Conservation (phyloP, 163 green algal species). For the Scenedesmus sp. region DNA sequence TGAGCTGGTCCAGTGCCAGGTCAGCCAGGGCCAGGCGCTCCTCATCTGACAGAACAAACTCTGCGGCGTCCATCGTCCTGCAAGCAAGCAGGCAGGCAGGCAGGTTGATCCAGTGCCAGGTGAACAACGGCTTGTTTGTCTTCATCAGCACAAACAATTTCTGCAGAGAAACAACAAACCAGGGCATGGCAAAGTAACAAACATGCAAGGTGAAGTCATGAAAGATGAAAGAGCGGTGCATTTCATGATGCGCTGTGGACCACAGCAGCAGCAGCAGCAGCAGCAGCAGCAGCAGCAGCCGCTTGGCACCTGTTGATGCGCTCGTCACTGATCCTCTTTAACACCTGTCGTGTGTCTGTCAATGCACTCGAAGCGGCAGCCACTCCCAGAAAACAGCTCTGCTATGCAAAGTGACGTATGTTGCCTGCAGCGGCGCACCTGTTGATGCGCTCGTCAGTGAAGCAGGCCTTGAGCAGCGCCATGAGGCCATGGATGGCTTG, state of each 20-base stretch:
- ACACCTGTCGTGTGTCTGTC: too few species aligned
- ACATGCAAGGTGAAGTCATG: too few species aligned
- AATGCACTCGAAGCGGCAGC: too few species aligned
- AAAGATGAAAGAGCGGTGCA: too few species aligned
- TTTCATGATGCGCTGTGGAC: too few species aligned
- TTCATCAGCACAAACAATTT: too few species aligned
- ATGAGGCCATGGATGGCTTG: not conserved
- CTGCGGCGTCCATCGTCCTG: slow-evolving; percentile 44
- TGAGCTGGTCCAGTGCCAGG: not conserved
- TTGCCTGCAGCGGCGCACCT: not conserved
- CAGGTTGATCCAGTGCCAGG: too few species aligned
- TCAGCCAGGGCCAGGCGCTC: slow-evolving; percentile 17
- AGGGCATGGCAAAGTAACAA: too few species aligned
- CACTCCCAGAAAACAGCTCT: too few species aligned
- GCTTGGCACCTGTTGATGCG: slow-evolving; percentile 14
- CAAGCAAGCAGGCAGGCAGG: not conserved
- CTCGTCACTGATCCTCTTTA: not conserved
- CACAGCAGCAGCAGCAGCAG: slow-evolving; percentile 6
- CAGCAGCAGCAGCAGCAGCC: not conserved
- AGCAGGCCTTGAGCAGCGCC: not conserved
- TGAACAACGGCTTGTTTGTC: not conserved
- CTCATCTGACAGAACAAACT: slow-evolving; percentile 28
- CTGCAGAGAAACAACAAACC: too few species aligned
- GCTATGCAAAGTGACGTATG: too few species aligned
- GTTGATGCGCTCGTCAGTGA: slow-evolving; percentile 21